Conservation (phyloP, 2,329 filamentous ascomycete species). For the Exophiala dermatitidis region DNA sequence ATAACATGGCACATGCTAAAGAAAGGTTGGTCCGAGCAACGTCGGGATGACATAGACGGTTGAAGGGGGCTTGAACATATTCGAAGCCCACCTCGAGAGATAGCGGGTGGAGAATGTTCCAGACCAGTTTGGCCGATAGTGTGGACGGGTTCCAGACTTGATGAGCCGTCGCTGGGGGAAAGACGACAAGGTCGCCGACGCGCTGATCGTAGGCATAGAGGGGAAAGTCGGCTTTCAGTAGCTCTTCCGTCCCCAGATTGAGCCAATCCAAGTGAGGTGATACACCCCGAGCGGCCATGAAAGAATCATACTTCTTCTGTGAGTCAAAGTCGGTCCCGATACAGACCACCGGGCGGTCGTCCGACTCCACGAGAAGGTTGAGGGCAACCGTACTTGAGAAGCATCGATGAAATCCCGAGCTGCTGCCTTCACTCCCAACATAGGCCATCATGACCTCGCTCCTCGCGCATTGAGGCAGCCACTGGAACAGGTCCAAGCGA, state of each 20-base stretch:
- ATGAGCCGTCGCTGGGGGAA: slow-evolving; percentile 34
- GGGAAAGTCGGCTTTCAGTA: slow-evolving; percentile 32
- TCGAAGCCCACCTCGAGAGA: slow-evolving; percentile 32
- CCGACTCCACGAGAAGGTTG: slow-evolving; percentile 32
- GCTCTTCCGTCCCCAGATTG: slow-evolving; percentile 29
- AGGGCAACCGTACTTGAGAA: slow-evolving; percentile 34
- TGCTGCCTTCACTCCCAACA: slow-evolving; percentile 31
- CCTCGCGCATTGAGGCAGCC: slow-evolving; percentile 31
- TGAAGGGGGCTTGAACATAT: slow-evolving; percentile 34
- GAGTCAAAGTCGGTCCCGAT: slow-evolving; percentile 34
- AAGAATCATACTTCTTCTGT: slow-evolving; percentile 32
- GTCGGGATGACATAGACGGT: slow-evolving; percentile 33
- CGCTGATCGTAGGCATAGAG: slow-evolving; percentile 33
- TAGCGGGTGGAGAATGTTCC: slow-evolving; percentile 34
- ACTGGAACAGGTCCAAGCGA: slow-evolving; percentile 32
- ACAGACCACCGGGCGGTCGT: slow-evolving; percentile 30
- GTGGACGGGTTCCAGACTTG: slow-evolving; percentile 34
- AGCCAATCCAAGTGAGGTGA: slow-evolving; percentile 34
- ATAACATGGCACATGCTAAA: slow-evolving; percentile 31
- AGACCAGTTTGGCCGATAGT: slow-evolving; percentile 34
- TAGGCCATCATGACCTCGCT: slow-evolving; percentile 37
- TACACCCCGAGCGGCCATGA: slow-evolving; percentile 31
- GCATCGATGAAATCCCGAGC: slow-evolving; percentile 34
- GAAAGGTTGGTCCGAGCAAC: slow-evolving; percentile 30
- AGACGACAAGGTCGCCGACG: slow-evolving; percentile 33